Percentiles rank a stretch among this genome's conserved stretches.
phyloP scores from a whole-genome alignment of 805 yeast species.

The Spathaspora boniae region DNA sequence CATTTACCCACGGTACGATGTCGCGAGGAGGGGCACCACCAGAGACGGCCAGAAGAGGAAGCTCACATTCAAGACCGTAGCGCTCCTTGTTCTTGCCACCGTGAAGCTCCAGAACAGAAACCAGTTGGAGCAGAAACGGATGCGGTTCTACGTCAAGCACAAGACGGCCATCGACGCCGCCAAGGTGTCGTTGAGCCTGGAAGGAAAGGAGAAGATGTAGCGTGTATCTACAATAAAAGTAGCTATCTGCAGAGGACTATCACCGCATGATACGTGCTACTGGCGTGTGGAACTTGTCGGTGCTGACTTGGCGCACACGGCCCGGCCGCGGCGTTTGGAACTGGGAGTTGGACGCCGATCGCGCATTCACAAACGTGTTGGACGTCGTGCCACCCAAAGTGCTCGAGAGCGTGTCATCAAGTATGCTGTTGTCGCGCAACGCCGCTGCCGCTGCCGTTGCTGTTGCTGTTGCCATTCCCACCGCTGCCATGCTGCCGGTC shows the following conservation, averaged over 20 bases:
- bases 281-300: constrained; percentile 42
- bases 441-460: constrained; percentile 15
- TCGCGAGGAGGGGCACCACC: constrained; percentile 12
- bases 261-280: constrained; percentile 35
- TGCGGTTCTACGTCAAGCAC: too few species aligned
- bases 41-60: constrained; percentile 14
- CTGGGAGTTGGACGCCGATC: constrained; percentile 11
- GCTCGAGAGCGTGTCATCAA: constrained; percentile 31
- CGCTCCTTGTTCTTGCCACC: constrained; percentile 35
- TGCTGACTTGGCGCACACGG: constrained; percentile 35
- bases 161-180: too few species aligned
- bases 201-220: too few species aligned
- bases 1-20: constrained; percentile 29
- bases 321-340: constrained; percentile 40
- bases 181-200: too few species aligned
- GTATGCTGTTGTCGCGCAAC: constrained; percentile 24
- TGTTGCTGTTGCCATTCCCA: constrained; percentile 6
- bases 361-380: constrained; percentile 15
- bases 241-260: too few species aligned
- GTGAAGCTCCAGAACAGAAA: constrained; percentile 31
- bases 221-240: too few species aligned
- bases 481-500: constrained; percentile 26
- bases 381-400: constrained; percentile 23
- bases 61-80: constrained; percentile 29
- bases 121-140: constrained; percentile 25